These are phyloP conservation scores for Leishmania aethiopica DNA, from an alignment of 208 protist species.

Conservation along the genomic window DNA sequence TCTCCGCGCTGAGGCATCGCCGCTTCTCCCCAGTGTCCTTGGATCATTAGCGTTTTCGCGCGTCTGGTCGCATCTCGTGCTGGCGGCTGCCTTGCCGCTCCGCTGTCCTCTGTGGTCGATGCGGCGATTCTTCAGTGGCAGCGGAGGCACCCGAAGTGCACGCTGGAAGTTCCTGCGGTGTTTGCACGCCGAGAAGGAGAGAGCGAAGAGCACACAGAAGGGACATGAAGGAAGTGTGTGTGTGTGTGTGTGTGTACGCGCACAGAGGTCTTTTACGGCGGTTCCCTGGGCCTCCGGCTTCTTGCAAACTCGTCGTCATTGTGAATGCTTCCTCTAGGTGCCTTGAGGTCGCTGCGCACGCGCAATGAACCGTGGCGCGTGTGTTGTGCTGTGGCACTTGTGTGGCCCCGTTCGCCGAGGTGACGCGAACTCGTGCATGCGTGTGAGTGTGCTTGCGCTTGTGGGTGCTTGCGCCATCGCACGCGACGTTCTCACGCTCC, in stretches of 20 bases:
- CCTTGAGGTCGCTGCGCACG: not conserved
- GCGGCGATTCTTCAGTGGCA: not conserved
- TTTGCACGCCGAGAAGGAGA: not conserved
- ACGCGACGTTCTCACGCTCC: not conserved
- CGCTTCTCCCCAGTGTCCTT: too few relatives aligned
- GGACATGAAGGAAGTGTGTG: not conserved
- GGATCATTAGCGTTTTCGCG: not conserved
- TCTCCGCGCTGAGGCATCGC: not conserved
- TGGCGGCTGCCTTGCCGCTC: not conserved
- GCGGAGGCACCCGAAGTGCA: not conserved
- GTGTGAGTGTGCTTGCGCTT: constrained; percentile 1
- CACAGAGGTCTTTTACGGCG: not conserved
- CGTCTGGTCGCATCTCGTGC: not conserved
- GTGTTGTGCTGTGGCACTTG: not conserved
- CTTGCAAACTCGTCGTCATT: not conserved
- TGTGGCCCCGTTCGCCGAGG: not conserved
- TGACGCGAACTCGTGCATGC: not conserved
- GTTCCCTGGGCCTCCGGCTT: not conserved
- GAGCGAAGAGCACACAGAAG: not conserved
- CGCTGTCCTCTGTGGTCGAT: not conserved
- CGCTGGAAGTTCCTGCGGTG: not conserved
- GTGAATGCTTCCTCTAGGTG: not conserved
- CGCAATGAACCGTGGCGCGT: not conserved
- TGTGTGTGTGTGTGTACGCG: not conserved
- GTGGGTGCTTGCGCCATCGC: not conserved